A percentile compares a stretch with the other conserved stretches of the same genome.
phyloP scores from a whole-genome alignment of 2,329 filamentous ascomycete species.

The Elsinoe ampelina region DNA sequence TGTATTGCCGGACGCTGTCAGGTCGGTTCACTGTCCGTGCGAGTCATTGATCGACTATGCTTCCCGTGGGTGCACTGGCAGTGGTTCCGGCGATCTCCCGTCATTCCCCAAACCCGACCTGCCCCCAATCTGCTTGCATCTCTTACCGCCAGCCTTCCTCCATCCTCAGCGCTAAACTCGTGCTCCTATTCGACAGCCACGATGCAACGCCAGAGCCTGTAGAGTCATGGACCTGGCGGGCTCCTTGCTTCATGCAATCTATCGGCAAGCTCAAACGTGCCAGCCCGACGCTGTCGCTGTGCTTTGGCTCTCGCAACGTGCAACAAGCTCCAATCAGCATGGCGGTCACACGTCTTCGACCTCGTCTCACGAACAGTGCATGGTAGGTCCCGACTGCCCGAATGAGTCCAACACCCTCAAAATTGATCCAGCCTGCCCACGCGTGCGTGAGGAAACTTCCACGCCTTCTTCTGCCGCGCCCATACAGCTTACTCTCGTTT shows the following conservation, averaged over 20 bases:
- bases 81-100: slow-evolving; percentile 6
- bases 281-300: not conserved
- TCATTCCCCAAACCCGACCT: not conserved
- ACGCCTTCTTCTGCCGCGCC: slow-evolving; percentile 10
- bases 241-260: slow-evolving; percentile 9
- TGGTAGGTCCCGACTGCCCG: slow-evolving; percentile 2
- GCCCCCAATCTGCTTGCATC: slow-evolving; percentile 5
- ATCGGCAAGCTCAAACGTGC: slow-evolving; percentile 7
- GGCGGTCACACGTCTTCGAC: slow-evolving; percentile 11
- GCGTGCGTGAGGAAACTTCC: slow-evolving; percentile 2
- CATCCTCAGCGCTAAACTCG: slow-evolving; percentile 5
- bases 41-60: slow-evolving; percentile 11
- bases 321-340: slow-evolving; percentile 8
- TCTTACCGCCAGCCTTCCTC: slow-evolving; percentile 13
- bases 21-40: not conserved
- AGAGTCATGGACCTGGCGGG: slow-evolving; percentile 5
- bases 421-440: slow-evolving; percentile 9
- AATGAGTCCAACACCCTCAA: slow-evolving; percentile 1
- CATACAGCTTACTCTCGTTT: slow-evolving; percentile 10
- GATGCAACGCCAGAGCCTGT: slow-evolving; percentile 3
- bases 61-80: not conserved
- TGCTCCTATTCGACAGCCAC: slow-evolving; percentile 9
- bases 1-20: slow-evolving; percentile 6
- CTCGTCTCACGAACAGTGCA: not conserved
- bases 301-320: slow-evolving; percentile 5